Percentiles rank a stretch among this genome's conserved stretches.
Evolutionary conservation across 1,284 basidiomycete genomes (phyloP).

Genomic region (Marasmius fiardii): DNA sequence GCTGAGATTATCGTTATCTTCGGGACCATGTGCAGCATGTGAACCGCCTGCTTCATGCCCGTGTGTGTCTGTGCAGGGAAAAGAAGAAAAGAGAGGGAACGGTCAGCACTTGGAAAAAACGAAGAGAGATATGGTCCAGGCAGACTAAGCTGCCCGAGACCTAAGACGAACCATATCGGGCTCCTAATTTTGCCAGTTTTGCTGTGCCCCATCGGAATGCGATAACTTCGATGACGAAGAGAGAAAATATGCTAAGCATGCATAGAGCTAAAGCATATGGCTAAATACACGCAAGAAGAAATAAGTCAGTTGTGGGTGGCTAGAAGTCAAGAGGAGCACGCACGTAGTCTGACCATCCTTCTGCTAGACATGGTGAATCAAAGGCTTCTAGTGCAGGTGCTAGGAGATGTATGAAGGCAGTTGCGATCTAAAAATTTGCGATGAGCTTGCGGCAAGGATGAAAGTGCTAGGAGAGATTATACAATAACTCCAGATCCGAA

Average conservation of each 20-base stretch:
- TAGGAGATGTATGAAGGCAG: slow-evolving; percentile 87
- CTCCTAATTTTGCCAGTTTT: slow-evolving; percentile 54
- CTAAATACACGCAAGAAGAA: slow-evolving; percentile 8
- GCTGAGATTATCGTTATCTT: slow-evolving; percentile 24
- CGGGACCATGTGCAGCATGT: slow-evolving; percentile 71
- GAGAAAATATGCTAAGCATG: slow-evolving; percentile 75
- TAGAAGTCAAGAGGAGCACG: slow-evolving; percentile 23
- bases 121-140: background rate
- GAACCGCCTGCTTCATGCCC: slow-evolving; percentile 58
- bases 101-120: background rate
- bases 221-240: slow-evolving; percentile 83
- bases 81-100: slow-evolving; percentile 5
- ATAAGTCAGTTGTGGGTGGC: background rate
- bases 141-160: background rate
- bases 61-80: slow-evolving; percentile 46
- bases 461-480: slow-evolving; percentile 24
- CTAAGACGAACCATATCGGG: slow-evolving; percentile 45
- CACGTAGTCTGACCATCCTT: slow-evolving; percentile 75
- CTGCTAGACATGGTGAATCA: slow-evolving; percentile 66
- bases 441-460: slow-evolving; percentile 3
- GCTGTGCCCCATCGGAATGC: slow-evolving; percentile 80
- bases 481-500: slow-evolving; percentile 94
- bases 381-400: slow-evolving; percentile 74
- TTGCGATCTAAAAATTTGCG: slow-evolving; percentile 77
- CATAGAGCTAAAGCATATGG: slow-evolving; percentile 70